Evolutionary conservation across 2,329 filamentous ascomycete genomes (phyloP), one percentile per base, ranked within the genome.

Genomic region (Epichloe aotearoae): DNA sequence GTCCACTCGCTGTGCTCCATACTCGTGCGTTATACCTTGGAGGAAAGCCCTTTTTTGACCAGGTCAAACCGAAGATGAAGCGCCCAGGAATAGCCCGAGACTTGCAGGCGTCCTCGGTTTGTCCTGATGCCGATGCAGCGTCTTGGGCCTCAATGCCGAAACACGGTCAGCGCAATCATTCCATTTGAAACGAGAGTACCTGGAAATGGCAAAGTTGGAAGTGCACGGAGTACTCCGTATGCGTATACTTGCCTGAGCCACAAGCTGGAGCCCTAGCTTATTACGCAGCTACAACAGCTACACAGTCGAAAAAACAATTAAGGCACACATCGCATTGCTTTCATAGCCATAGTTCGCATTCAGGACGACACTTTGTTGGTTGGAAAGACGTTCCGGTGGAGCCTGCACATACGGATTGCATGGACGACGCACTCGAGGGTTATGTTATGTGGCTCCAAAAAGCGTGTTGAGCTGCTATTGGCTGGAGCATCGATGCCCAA

Each of bases 401-500:
- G 41, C 44, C 33, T 23, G 23, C 19, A 46, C 33, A 26, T 26
- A 7, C 6, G 6, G n/a, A n/a, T n/a, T 23, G 7, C 23, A 46
- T 20, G 19, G 26, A 12, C 39, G 14, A 38, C n/a, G 14, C 19
- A 14, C 36, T 12, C 4, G 14, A 14, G 19, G 19, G 19, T 43
- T 43, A 6, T n/a, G n/a, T n/a, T 19, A 19, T 20, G 20, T 20
- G 37, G 47, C 39, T 19, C 46, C 17, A 43, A 23, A 39, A 52
- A 58, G 59, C 59, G 58, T 55, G 61, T 66, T 65, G 59, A 64
- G 65, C 64, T 58, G 56, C 60, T 63, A 69, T 62, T 62, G 61
- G 65, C 57, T 55, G 56, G 60, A 58, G 65, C 65, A 61, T 68
- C 65, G 66, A 58, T 69, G 65, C 66, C 66, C 66, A 67, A 68